phyloP scores from a whole-genome alignment of 75 land plant genomes.

The Isoetes taiwanensis region DNA sequence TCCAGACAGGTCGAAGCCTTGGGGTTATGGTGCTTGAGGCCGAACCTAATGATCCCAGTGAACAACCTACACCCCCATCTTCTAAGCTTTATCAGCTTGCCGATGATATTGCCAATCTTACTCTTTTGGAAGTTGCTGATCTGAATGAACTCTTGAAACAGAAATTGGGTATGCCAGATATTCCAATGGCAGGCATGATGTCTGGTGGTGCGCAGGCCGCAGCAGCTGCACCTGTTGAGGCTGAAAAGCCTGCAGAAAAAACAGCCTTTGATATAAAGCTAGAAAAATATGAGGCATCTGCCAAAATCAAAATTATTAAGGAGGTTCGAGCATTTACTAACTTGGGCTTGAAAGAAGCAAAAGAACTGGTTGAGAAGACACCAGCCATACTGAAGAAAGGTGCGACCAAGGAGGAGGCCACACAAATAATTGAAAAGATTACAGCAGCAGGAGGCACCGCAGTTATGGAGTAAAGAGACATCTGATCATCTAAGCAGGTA shows the following conservation, averaged over 20 bases:
- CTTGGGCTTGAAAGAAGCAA: conserved; percentile 85
- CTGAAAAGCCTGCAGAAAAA: conserved; percentile 48
- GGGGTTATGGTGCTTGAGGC: too few species aligned
- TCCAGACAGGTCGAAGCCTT: too few species aligned
- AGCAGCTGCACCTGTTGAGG: conserved; percentile 12
- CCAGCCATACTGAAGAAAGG: conserved; percentile 54
- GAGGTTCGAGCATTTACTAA: conserved; percentile 69
- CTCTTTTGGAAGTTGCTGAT: conserved; percentile 57
- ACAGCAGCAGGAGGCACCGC: conserved; percentile 64
- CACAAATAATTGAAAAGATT: conserved; percentile 48
- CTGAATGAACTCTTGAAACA: conserved; percentile 39
- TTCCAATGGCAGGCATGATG: conserved; percentile 5
- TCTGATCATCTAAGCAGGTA: too few species aligned
- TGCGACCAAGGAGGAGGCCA: conserved; percentile 68
- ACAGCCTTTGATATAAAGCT: conserved; percentile 63
- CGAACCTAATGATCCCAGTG: conserved; percentile 52
- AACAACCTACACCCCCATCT: conserved; percentile 52
- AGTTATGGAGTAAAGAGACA: conserved; percentile 47
- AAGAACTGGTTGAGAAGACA: conserved; percentile 71
- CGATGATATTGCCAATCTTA: conserved; percentile 53
- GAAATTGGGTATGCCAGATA: conserved; percentile 23
- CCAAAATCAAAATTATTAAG: conserved; percentile 77
- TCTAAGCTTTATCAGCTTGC: conserved; percentile 57
- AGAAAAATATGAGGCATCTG: conserved; percentile 60
- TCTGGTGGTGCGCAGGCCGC: conserved; percentile 14